phyloP scores from a whole-genome alignment of 2,329 filamentous ascomycete species.

The Arachnomyces sp. region DNA sequence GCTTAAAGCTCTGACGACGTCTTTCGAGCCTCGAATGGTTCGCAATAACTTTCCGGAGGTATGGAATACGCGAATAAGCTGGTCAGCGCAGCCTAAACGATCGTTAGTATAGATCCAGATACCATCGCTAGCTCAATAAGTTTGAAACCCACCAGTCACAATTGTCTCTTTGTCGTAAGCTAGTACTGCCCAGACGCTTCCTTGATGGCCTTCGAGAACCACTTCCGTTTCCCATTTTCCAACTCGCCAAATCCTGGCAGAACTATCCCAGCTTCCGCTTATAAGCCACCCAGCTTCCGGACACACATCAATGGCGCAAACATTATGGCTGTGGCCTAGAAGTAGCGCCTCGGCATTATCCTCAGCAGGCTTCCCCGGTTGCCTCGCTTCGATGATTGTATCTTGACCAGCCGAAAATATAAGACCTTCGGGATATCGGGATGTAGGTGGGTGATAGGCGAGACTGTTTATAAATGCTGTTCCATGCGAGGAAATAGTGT shows the following conservation, averaged over 20 bases:
- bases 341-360: conserved; percentile 80
- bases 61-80: conserved; percentile 76
- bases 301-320: conserved; percentile 76
- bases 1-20: conserved; percentile 83
- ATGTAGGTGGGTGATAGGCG: conserved; percentile 62
- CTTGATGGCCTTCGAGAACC: conserved; percentile 66
- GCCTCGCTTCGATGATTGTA: conserved; percentile 82
- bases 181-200: conserved; percentile 84
- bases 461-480: conserved; percentile 82
- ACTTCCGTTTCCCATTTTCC: conserved; percentile 72
- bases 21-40: conserved; percentile 61
- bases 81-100: conserved; percentile 71
- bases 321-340: conserved; percentile 76
- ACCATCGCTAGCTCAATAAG: conserved; percentile 3
- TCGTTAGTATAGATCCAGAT: conserved; percentile 6
- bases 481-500: conserved; percentile 68
- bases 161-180: conserved; percentile 71
- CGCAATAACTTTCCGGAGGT: conserved; percentile 54
- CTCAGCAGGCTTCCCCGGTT: conserved; percentile 55
- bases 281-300: conserved; percentile 65
- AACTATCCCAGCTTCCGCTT: conserved; percentile 89
- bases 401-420: conserved; percentile 85
- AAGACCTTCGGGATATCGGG: conserved; percentile 65
- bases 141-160: conserved; percentile 53
- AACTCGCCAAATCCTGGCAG: conserved; percentile 79